A percentile compares a stretch with the other conserved stretches of the same genome.
These are phyloP conservation scores for Ruellia speciosa DNA, from an alignment of 305 asterid genomes.

Conservation along the genomic window DNA sequence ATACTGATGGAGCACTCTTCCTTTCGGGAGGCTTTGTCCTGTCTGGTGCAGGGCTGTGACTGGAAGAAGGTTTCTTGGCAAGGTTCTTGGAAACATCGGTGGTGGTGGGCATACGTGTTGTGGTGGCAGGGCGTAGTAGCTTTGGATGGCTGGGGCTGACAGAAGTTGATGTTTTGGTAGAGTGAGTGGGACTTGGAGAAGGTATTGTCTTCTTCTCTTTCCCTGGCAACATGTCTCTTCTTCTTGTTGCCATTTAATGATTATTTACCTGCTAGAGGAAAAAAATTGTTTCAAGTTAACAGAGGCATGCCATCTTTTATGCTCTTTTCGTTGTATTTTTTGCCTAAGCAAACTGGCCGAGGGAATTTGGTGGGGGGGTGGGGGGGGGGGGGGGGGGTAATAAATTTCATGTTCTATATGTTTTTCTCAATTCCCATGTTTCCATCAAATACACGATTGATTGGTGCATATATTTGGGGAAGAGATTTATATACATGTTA, in stretches of 20 bases:
- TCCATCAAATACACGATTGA: no score
- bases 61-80: neutral
- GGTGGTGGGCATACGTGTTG: no score
- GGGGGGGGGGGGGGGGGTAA: no score
- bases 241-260: constrained; percentile 1
- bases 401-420: no score
- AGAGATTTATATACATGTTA: no score
- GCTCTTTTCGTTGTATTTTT: neutral
- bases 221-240: neutral
- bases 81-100: neutral
- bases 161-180: neutral
- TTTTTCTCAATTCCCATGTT: no score
- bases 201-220: neutral
- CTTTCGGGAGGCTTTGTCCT: neutral
- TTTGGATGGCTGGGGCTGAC: neutral
- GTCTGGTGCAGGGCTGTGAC: neutral
- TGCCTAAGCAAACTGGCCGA: no score
- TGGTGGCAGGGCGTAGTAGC: neutral
- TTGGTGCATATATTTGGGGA: no score
- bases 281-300: neutral
- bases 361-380: no score
- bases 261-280: neutral
- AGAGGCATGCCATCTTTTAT: neutral
- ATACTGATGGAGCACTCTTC: neutral
- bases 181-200: neutral